Evolutionary conservation across 1,284 basidiomycete species (phyloP).

Genomic region (Singerocomus inundabilis): DNA sequence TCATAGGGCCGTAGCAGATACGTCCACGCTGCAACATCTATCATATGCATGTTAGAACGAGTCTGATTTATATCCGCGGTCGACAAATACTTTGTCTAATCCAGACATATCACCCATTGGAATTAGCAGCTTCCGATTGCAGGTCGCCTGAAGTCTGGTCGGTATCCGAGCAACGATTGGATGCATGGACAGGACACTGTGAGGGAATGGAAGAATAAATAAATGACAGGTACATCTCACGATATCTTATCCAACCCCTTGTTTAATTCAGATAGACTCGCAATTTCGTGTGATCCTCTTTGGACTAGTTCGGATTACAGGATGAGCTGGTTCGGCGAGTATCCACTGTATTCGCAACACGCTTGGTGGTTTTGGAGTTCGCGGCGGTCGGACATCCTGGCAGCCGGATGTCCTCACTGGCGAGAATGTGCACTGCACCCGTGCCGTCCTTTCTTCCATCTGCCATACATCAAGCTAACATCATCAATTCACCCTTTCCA

Average conservation of each 20-base stretch:
- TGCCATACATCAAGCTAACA: not conserved
- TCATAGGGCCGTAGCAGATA: not conserved
- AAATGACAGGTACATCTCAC: not conserved
- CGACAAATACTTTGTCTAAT: not conserved
- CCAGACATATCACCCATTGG: not conserved
- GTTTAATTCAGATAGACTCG: slow-evolving; percentile 6
- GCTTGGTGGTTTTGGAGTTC: not conserved
- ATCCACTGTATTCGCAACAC: not conserved
- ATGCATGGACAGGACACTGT: not conserved
- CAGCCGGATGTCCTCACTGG: not conserved
- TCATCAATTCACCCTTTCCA: not conserved
- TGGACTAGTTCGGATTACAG: not conserved
- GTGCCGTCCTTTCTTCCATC: not conserved
- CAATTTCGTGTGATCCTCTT: not conserved
- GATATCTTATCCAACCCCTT: slow-evolving; percentile 1
- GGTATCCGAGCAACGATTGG: not conserved
- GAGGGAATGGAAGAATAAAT: not conserved
- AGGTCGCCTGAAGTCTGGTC: not conserved
- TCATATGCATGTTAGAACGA: slow-evolving; percentile 4
- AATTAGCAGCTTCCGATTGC: not conserved
- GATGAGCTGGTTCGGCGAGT: slow-evolving; percentile 13
- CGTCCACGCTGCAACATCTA: not conserved
- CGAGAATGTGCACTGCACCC: not conserved
- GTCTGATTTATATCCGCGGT: not conserved
- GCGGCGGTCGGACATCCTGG: not conserved